Base-by-base conservation (phyloP, 148 eudicot genomes). In the Pouteria glomerata region DNA sequence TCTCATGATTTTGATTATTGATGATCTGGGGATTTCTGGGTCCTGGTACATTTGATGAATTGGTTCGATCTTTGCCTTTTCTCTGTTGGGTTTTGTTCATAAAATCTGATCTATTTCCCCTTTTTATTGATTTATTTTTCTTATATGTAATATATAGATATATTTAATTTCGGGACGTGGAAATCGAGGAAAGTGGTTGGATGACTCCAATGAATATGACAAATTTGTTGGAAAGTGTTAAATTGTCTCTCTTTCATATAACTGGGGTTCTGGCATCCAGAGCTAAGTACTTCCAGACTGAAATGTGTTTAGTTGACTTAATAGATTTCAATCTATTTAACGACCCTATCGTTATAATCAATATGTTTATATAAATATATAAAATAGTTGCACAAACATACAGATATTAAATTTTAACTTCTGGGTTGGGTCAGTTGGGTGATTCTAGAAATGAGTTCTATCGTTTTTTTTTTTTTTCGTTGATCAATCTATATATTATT, bases 151-250 rank as follows among this genome's bases (percentile, higher is more conserved):
- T 15, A 4, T 39, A 3, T 7, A 16, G 2, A 30, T 0, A 23
- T 42, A 41, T 41, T 35, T 51, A 6, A n/a, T n/a, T n/a, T n/a
- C n/a, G 4, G 51, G 50, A 63, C 75, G 75, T 73, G 60, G 21
- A 73, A 61, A 73, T 73, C 69, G 61, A 73, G 69, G 75, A 62
- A 34, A 52, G 6, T 63, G 34, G 15, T 71, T 42, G 19, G 37
- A 60, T 16, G 57, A 60, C 5, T 73, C 59, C 14, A 52, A 26
- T 30, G 75, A 52, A 47, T 14, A 15, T 16, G 69, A 42, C 6
- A 55, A 63, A 19, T 12, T 63, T 23, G 30, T 63, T 63, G 42
- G 5, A 1, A 67, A 67, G 16, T 67, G 42, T 7, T 34, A 33
- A 61, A 19, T 33, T 19, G 13, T 37, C 21, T 44, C 69, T 1